A percentile compares a stretch with the other conserved stretches of the same genome.
Evolutionary conservation across 2,329 filamentous ascomycete genomes (phyloP).

Genomic region (Colletotrichum aenigma): DNA sequence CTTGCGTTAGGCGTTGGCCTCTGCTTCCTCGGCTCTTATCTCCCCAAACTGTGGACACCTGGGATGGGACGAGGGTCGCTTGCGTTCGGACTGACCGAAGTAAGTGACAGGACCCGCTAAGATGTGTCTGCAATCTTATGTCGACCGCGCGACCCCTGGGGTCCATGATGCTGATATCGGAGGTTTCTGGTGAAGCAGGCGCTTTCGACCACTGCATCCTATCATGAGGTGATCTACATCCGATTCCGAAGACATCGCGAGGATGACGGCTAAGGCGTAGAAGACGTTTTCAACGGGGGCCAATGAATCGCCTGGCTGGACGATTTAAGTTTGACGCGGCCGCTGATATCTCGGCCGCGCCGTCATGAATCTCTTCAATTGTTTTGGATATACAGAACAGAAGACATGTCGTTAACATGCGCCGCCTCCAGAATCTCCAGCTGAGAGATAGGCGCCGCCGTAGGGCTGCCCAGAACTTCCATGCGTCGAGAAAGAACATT

Average conservation of each 20-base stretch:
- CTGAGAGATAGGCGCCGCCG: background rate
- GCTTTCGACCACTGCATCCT: background rate
- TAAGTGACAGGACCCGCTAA: conserved; percentile 1
- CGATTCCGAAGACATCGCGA: background rate
- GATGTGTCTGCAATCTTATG: background rate
- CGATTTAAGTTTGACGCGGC: background rate
- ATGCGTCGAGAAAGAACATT: background rate
- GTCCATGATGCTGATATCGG: background rate
- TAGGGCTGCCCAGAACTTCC: background rate
- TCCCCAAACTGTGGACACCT: conserved; percentile 1
- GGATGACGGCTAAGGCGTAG: background rate
- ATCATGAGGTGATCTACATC: conserved; percentile 9
- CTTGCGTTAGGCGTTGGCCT: conserved; percentile 13
- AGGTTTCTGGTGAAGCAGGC: background rate
- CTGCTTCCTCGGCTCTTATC: conserved; percentile 19
- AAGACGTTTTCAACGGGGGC: background rate
- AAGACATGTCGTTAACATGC: background rate
- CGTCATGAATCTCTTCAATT: background rate
- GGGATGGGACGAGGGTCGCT: background rate
- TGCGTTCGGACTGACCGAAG: conserved; percentile 10
- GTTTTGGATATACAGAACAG: background rate
- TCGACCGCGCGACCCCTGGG: background rate
- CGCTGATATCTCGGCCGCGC: background rate
- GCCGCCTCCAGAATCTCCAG: background rate
- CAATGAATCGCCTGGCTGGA: background rate